Percentiles rank a stretch among this genome's conserved stretches.
phyloP scores from a whole-genome alignment of 2,329 filamentous ascomycete genomes.

The Sclerotinia spermophila region DNA sequence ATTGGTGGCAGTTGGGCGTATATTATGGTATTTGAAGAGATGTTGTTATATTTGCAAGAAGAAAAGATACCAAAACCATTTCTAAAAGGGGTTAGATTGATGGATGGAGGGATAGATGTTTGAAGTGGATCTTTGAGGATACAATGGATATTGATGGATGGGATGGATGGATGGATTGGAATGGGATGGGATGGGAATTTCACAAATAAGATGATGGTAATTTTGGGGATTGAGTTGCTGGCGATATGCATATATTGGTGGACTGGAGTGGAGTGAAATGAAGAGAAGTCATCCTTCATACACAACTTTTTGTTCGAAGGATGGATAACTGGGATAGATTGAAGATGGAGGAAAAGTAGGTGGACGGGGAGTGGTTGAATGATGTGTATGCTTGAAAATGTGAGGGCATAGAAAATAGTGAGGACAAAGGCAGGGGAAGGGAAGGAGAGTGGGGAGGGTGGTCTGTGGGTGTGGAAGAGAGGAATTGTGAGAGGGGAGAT shows the following conservation, averaged over 20 bases:
- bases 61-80: conserved; percentile 16
- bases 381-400: not conserved
- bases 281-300: not conserved
- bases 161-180: not conserved
- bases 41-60: conserved; percentile 12
- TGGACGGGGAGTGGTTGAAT: not conserved
- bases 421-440: not conserved
- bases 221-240: not conserved
- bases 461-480: too few relatives aligned
- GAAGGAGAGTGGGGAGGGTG: not conserved
- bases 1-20: conserved; percentile 9
- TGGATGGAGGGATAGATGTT: not conserved
- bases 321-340: not conserved
- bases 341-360: not conserved
- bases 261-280: not conserved
- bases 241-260: not conserved
- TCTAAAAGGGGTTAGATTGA: not conserved
- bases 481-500: not conserved
- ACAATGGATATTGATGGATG: conserved; percentile 11
- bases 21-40: conserved; percentile 7
- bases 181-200: conserved; percentile 8
- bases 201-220: conserved; percentile 12
- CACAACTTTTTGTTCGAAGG: not conserved
- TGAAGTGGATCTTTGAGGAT: conserved; percentile 10
- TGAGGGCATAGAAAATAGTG: not conserved